Evolutionary conservation across 768 basidiomycete genomes (phyloP).

Genomic region (Boletellus ananas): DNA sequence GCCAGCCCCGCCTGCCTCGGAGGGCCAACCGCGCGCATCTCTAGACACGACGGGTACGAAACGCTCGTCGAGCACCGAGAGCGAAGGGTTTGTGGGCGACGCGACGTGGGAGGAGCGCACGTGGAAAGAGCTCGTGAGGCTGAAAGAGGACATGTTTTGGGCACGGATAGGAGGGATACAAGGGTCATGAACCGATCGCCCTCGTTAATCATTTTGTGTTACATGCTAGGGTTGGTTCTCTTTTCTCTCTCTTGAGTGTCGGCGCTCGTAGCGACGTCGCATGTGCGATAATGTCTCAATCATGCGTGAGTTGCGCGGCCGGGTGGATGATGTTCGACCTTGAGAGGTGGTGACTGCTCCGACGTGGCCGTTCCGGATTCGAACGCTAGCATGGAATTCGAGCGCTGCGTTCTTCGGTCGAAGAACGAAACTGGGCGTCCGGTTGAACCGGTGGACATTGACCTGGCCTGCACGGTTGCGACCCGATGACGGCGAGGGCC

Average conservation of each 20-base stretch:
- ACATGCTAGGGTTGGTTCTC: neutral
- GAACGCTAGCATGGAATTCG: too few relatives aligned
- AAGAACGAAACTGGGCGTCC: too few relatives aligned
- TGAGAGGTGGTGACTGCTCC: too few relatives aligned
- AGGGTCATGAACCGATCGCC: neutral
- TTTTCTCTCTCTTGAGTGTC: neutral
- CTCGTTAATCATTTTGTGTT: neutral
- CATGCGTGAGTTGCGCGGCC: too few relatives aligned
- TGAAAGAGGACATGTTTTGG: slow-evolving; percentile 87
- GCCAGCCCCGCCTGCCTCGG: neutral
- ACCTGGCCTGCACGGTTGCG: too few relatives aligned
- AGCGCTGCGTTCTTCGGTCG: too few relatives aligned
- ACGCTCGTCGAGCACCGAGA: slow-evolving; percentile 21
- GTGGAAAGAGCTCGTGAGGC: slow-evolving; percentile 71
- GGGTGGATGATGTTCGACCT: too few relatives aligned
- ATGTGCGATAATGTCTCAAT: too few relatives aligned
- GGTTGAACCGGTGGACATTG: too few relatives aligned
- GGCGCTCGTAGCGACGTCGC: too few relatives aligned
- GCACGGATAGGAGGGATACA: slow-evolving; percentile 61
- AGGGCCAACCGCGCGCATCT: slow-evolving; percentile 11
- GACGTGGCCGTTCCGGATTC: too few relatives aligned
- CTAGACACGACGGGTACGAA: slow-evolving; percentile 25
- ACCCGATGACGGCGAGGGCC: too few relatives aligned
- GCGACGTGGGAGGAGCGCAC: slow-evolving; percentile 82
- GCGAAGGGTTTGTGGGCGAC: slow-evolving; percentile 54